phyloP scores from a whole-genome alignment of 345 rosid species.

The Corchorus olitorius region DNA sequence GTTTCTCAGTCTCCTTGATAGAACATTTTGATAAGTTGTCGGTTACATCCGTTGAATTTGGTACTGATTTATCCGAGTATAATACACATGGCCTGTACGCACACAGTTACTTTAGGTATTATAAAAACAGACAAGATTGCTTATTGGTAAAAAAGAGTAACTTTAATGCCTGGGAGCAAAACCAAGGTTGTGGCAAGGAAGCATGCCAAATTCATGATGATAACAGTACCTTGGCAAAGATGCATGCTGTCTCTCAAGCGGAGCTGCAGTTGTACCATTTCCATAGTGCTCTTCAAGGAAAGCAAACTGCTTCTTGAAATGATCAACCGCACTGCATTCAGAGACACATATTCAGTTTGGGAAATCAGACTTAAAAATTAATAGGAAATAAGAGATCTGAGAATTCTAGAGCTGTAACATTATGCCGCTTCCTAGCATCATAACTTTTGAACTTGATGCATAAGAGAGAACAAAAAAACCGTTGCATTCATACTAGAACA shows the following conservation, averaged over 20 bases:
- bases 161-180: neutral
- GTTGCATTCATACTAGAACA: neutral
- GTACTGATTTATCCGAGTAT: constrained; percentile 55
- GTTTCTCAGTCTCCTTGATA: constrained; percentile 72
- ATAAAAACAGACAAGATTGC: neutral
- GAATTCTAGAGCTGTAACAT: neutral
- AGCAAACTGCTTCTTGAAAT: constrained; percentile 97
- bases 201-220: constrained; percentile 7
- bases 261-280: constrained; percentile 74
- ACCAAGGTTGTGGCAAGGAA: neutral
- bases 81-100: constrained; percentile 77
- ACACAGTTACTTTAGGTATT: constrained; percentile 14
- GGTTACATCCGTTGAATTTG: constrained; percentile 57
- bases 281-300: constrained; percentile 93
- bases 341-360: neutral
- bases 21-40: constrained; percentile 83
- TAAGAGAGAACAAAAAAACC: too few species aligned
- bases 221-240: constrained; percentile 81
- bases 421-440: neutral
- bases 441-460: neutral
- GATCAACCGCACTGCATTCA: constrained; percentile 86
- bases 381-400: neutral
- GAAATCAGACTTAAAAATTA: neutral
- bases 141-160: neutral
- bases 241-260: constrained; percentile 95